phyloP scores from a whole-genome alignment of 2,329 filamentous ascomycete species.

The Davidsoniella neocaledoniae region DNA sequence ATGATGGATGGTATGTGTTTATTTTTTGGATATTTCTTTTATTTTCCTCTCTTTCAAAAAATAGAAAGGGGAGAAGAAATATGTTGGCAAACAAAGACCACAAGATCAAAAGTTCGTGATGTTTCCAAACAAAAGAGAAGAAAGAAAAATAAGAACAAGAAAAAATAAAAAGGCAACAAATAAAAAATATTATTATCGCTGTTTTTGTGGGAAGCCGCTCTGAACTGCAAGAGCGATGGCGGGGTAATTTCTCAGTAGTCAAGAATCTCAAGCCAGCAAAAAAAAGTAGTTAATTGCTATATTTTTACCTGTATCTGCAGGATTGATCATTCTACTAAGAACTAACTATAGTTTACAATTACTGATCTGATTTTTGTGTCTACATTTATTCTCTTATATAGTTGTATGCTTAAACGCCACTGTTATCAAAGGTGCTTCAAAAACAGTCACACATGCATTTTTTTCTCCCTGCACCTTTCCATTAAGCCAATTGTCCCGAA shows the following conservation, averaged over 20 bases:
- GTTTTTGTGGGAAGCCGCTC: slow-evolving; percentile 8
- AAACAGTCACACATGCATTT: too few species aligned
- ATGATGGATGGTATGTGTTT: slow-evolving; percentile 14
- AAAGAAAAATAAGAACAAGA: background rate
- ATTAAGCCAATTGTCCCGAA: too few species aligned
- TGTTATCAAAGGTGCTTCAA: too few species aligned
- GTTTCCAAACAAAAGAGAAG: background rate
- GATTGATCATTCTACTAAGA: too few species aligned
- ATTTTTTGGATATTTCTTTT: background rate
- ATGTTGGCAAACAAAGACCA: background rate
- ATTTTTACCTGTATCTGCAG: too few species aligned
- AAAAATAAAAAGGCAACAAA: background rate
- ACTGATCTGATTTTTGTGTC: too few species aligned
- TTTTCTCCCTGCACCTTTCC: too few species aligned
- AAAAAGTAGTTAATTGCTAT: too few species aligned
- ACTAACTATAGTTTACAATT: too few species aligned
- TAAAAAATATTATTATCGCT: background rate
- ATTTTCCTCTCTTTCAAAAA: background rate
- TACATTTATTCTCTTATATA: too few species aligned
- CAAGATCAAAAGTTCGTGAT: background rate
- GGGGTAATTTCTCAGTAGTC: slow-evolving; percentile 7
- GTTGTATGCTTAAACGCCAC: too few species aligned
- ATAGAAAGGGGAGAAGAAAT: background rate
- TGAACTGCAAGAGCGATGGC: slow-evolving; percentile 4
- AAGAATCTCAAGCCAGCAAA: too few species aligned